A percentile compares a stretch with the other conserved stretches of the same genome.
Conservation (phyloP, 768 basidiomycete genomes). For the Gymnopilus dilepis region DNA sequence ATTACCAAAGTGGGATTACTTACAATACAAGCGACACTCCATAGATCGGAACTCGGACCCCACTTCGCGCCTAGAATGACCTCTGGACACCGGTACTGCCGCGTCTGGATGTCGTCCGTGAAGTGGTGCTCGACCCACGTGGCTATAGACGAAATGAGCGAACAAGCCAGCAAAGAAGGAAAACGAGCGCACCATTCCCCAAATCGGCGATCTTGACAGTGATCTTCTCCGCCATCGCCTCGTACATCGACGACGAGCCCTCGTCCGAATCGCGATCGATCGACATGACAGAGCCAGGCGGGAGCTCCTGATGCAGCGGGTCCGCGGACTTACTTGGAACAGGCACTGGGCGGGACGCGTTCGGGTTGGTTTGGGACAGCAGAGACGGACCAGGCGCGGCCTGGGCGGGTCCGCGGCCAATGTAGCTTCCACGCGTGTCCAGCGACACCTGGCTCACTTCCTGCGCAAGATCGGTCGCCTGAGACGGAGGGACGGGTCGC, state of each 20-base stretch:
- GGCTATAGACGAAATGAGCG: constrained; percentile 43
- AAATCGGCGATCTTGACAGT: constrained; percentile 99
- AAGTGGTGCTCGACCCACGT: constrained; percentile 96
- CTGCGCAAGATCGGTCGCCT: constrained; percentile 39
- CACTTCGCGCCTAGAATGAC: constrained; percentile 96
- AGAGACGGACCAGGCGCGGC: constrained; percentile 62
- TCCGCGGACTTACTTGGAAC: constrained; percentile 26
- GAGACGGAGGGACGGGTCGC: constrained; percentile 13
- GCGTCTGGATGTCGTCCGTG: constrained; percentile 97
- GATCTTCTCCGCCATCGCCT: constrained; percentile 55
- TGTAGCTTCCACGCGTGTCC: constrained; percentile 36
- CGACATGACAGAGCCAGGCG: constrained; percentile 37
- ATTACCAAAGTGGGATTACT: constrained; percentile 38
- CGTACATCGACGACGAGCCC: constrained; percentile 26
- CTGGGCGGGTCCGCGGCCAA: constrained; percentile 28
- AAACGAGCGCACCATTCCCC: constrained; percentile 76
- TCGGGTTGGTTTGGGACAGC: constrained; percentile 70
- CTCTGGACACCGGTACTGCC: constrained; percentile 97
- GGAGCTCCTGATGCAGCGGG: constrained; percentile 20
- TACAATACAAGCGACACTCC: constrained; percentile 95
- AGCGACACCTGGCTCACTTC: constrained; percentile 47
- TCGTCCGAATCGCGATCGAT: constrained; percentile 41
- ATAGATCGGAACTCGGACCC: constrained; percentile 95
- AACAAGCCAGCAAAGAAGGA: constrained; percentile 8
- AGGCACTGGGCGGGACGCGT: constrained; percentile 31